A percentile compares a stretch with the other conserved stretches of the same genome.
Evolutionary conservation across 2,329 filamentous ascomycete genomes (phyloP).

Genomic region (Fusarium sp.): DNA sequence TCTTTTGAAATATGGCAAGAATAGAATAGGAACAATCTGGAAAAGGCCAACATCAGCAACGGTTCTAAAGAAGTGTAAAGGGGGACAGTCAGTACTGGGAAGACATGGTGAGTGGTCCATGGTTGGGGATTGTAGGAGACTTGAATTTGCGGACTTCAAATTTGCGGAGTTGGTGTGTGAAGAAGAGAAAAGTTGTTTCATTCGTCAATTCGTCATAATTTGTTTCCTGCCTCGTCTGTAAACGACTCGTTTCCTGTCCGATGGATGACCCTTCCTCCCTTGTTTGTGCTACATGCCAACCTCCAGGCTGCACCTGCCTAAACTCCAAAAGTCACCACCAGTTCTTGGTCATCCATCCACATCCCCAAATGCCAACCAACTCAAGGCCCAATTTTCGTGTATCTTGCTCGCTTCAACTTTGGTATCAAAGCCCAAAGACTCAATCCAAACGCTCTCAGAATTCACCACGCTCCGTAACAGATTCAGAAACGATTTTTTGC

Average conservation of each 20-base stretch:
- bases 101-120: neutral
- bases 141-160: neutral
- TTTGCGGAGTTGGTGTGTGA: too few relatives aligned
- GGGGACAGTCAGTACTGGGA: neutral
- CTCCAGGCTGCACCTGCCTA: neutral
- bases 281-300: neutral
- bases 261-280: neutral
- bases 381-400: neutral
- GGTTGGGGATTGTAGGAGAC: neutral
- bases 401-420: neutral
- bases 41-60: neutral
- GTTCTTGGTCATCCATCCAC: neutral
- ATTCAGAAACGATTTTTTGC: neutral
- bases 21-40: neutral
- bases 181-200: neutral
- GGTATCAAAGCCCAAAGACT: neutral
- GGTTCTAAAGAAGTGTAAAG: neutral
- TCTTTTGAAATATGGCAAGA: neutral
- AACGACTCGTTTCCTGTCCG: neutral
- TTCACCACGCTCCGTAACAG: neutral
- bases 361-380: neutral
- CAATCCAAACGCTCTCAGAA: neutral
- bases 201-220: neutral
- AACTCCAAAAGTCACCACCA: constrained; percentile 7
- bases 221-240: neutral